Percentiles rank a stretch among this genome's conserved stretches.
These are phyloP conservation scores for Solanum pimpinellifolium DNA, from an alignment of 257 asterid species.

Conservation along the genomic window DNA sequence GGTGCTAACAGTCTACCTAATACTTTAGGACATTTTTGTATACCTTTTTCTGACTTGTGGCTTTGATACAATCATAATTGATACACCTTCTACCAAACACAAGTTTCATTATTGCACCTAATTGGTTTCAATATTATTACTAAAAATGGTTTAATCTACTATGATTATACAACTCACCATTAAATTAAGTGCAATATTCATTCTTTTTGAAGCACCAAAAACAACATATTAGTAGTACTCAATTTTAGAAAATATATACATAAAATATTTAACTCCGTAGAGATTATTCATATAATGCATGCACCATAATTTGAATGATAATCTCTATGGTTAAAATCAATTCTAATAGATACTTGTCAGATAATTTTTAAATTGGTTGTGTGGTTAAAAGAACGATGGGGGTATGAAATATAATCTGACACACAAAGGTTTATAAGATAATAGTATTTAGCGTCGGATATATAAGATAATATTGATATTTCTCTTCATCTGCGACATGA, in stretches of 20 bases:
- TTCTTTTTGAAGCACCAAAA: not conserved
- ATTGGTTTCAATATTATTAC: not conserved
- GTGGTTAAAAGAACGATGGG: not conserved
- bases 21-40: not conserved
- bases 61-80: not conserved
- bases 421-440: not conserved
- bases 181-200: not conserved
- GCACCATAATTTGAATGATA: too few relatives aligned
- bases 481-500: too few relatives aligned
- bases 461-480: too few relatives aligned
- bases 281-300: not conserved
- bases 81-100: not conserved
- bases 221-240: not conserved
- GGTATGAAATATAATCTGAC: not conserved
- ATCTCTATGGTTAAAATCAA: not conserved
- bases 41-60: not conserved
- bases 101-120: not conserved
- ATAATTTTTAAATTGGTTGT: not conserved
- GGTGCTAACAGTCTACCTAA: conserved; percentile 2
- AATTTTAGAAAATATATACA: too few relatives aligned
- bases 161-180: not conserved
- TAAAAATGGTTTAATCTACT: too few relatives aligned
- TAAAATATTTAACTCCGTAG: too few relatives aligned
- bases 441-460: too few relatives aligned
- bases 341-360: not conserved